Base-by-base conservation (phyloP, 2,329 filamentous ascomycete species). In the Sclerotiophoma versabilis region DNA sequence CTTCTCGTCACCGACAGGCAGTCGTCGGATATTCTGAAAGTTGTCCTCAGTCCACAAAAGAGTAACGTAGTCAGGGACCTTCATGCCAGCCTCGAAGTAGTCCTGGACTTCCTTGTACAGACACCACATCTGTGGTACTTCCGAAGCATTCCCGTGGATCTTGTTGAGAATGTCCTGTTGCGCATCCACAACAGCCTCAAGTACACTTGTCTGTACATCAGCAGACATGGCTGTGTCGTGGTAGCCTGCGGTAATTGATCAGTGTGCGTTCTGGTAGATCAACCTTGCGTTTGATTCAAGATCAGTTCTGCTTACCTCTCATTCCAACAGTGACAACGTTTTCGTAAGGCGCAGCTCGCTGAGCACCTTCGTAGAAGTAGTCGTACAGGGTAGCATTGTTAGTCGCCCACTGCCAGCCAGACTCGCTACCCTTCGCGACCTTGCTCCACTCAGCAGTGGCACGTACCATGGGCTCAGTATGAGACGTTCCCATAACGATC, bases 31-130 rank as follows among this genome's bases (percentile, higher is more conserved):
- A 69, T 88, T 87, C 10, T 87, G 87, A 79, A 80, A 88, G 73
- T 89, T 90, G 73, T 90, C 87, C 67, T 90, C 87, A 0, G 86
- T 81, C 83, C 86, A 90, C 4, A 90, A 78, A 20, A 90, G 76
- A 1, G 85, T 90, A 23, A 90, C 83, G 64, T 88, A 83, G 30
- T 90, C 87, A 0, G 87, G 73, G 70, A 89, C 81, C 2, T 76
- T 75, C 67, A 90, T 80, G 1, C 87, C 87, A 14, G 83, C 79
- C 52, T 87, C 84, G 53, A 87, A 84, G 69, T 91, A 90, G 6
- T 83, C 83, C 73, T 88, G 86, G 2, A 91, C 87, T 68, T 91
- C 88, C 68, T 90, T 90, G 74, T 91, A 91, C 57, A 91, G 75
- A 63, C 87, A 89, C 87, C 88, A 90, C 74, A 87, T 81, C 71